Evolutionary conservation across 2,329 filamentous ascomycete genomes (phyloP).

Genomic region (Nigrospora sphaerica): DNA sequence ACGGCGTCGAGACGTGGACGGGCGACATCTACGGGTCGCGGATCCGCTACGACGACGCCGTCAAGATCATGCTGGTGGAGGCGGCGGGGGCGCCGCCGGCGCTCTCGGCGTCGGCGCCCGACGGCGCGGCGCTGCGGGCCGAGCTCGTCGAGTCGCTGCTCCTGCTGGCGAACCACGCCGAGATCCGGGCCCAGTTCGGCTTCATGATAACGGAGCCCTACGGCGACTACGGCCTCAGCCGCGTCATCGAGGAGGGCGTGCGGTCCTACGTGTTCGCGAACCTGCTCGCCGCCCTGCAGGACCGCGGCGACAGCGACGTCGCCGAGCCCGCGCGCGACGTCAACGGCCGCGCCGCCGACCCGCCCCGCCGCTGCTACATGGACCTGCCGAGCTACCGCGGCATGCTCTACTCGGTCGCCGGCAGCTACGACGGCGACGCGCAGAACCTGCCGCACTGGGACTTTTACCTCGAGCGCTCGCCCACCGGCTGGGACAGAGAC

Average conservation of each 20-base stretch:
- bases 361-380: background rate
- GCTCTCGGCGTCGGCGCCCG: background rate
- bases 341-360: background rate
- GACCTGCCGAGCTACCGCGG: background rate
- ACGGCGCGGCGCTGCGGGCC: background rate
- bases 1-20: background rate
- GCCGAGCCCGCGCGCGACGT: background rate
- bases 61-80: conserved; percentile 1
- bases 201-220: background rate
- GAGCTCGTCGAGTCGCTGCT: background rate
- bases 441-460: background rate
- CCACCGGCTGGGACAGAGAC: background rate
- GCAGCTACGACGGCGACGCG: background rate
- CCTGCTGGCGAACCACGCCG: background rate
- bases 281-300: background rate
- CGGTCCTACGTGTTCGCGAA: background rate
- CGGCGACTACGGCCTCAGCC: background rate
- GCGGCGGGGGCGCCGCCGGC: background rate
- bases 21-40: background rate
- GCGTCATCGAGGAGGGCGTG: background rate
- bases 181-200: background rate
- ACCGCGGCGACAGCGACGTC: background rate
- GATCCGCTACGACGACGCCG: background rate
- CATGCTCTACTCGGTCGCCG: background rate
- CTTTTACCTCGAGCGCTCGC: background rate